These are phyloP conservation scores for Diplodia sapinea DNA, from an alignment of 2,329 filamentous ascomycete species.

Conservation along the genomic window DNA sequence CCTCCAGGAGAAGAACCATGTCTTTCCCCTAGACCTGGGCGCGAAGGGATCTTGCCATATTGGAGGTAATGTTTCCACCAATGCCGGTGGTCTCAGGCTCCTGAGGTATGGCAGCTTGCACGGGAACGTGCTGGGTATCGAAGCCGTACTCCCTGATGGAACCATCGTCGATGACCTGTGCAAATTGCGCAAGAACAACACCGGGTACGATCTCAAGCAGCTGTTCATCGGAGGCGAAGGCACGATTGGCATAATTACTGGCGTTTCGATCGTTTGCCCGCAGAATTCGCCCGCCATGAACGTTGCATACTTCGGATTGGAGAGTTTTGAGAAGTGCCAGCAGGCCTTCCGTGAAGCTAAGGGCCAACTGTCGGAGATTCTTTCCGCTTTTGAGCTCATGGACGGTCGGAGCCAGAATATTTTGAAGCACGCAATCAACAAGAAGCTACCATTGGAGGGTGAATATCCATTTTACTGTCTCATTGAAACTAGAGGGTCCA, in stretches of 20 bases:
- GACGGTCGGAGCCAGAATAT: slow-evolving; percentile 80
- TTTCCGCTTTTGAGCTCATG: slow-evolving; percentile 98
- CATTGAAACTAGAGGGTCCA: slow-evolving; percentile 94
- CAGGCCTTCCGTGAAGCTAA: slow-evolving; percentile 88
- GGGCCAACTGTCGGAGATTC: slow-evolving; percentile 86
- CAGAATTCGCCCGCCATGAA: slow-evolving; percentile 87
- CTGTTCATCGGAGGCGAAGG: slow-evolving; percentile 96
- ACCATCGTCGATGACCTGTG: slow-evolving; percentile 89
- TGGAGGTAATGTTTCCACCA: slow-evolving; percentile 94
- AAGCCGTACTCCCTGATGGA: slow-evolving; percentile 91
- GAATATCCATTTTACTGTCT: slow-evolving; percentile 95
- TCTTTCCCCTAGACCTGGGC: slow-evolving; percentile 96
- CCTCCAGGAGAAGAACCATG: slow-evolving; percentile 79
- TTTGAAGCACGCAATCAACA: slow-evolving; percentile 74
- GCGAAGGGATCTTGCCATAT: slow-evolving; percentile 97
- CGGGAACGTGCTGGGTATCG: slow-evolving; percentile 87
- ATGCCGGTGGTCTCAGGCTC: slow-evolving; percentile 88
- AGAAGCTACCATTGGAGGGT: slow-evolving; percentile 79
- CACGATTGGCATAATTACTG: slow-evolving; percentile 93
- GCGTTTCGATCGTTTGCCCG: slow-evolving; percentile 85
- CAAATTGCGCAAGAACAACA: slow-evolving; percentile 96
- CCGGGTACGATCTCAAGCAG: slow-evolving; percentile 96
- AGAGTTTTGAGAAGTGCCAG: slow-evolving; percentile 89
- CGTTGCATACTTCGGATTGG: slow-evolving; percentile 90
- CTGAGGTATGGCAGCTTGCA: slow-evolving; percentile 94